Base-by-base conservation (phyloP, 202 grass and related monocot species). In the Panicum virgatum region DNA sequence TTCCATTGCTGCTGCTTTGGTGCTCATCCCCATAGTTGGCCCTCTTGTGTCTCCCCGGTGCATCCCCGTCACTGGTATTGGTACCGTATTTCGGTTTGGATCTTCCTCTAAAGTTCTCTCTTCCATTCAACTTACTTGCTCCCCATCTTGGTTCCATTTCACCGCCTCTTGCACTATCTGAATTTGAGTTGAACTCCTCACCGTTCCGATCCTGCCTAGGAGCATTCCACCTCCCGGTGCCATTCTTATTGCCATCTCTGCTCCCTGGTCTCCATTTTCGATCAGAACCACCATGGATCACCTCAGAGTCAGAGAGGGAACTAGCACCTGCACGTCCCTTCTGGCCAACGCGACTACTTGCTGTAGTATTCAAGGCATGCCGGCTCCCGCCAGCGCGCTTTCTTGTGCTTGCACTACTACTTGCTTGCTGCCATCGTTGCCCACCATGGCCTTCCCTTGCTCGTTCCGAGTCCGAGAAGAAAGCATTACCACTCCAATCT, bases 291-390 rank as follows among this genome's bases (percentile, higher is more conserved):
- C 40, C 9, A 0, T 14, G 42, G 44, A 16, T 63, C n/a, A 32
- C 53, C 83, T 86, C 79, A 0, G 61, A 75, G 13, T 86, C 79
- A 0, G 88, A 83, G 60, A 90, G 62, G 0, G 79, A 86, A 54
- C 20, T 27, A 2, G 42, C 34, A 62, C 2, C 40, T 14, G 18
- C 11, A 34, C 23, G 25, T 6, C 57, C 30, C 66, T 7, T 86
- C 18, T 16, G 38, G 22, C 34, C 47, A n/a, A 39, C 12, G 1
- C 10, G 45, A 23, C 29, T 20, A 6, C 47, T 47, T 1, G 8
- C 38, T 11, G 9, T 6, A 0, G 72, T 11, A 13, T 19, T 77
- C 2, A 2, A 18, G 7, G 50, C 23, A 56, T 59, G 45, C 66
- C 51, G n/a, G 54, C 67, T 74, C 18, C 42, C 43, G 0, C 36